A percentile compares a stretch with the other conserved stretches of the same genome.
phyloP scores from a whole-genome alignment of 2,329 filamentous ascomycete genomes.

The Cadophora luteo-olivacea region DNA sequence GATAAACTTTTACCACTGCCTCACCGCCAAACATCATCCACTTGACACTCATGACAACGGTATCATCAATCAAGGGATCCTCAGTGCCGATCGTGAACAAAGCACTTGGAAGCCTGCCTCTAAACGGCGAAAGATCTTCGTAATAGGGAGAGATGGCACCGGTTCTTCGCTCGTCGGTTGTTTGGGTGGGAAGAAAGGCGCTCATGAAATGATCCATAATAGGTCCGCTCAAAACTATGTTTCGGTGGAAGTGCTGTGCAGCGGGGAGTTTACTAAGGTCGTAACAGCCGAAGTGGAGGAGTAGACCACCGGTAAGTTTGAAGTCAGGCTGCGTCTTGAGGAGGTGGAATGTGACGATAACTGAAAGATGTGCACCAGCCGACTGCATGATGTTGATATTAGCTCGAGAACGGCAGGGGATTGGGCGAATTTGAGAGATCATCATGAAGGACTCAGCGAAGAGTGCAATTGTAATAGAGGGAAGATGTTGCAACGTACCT shows the following conservation, averaged over 20 bases:
- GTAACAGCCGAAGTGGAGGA: slow-evolving; percentile 60
- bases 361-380: slow-evolving; percentile 57
- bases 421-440: too few relatives aligned
- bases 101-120: slow-evolving; percentile 54
- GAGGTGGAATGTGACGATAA: slow-evolving; percentile 55
- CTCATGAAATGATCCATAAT: slow-evolving; percentile 54
- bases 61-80: slow-evolving; percentile 60
- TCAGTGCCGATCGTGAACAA: slow-evolving; percentile 61
- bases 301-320: slow-evolving; percentile 55
- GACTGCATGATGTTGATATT: slow-evolving; percentile 47
- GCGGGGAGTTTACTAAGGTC: slow-evolving; percentile 54
- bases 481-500: slow-evolving; percentile 41
- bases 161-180: slow-evolving; percentile 49
- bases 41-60: slow-evolving; percentile 59
- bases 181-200: slow-evolving; percentile 52
- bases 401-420: neutral
- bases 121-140: slow-evolving; percentile 49
- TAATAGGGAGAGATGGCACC: slow-evolving; percentile 57
- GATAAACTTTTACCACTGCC: slow-evolving; percentile 58
- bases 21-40: slow-evolving; percentile 59
- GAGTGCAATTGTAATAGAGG: too few relatives aligned
- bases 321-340: slow-evolving; percentile 48
- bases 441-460: too few relatives aligned
- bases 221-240: slow-evolving; percentile 51
- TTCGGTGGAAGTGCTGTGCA: slow-evolving; percentile 39